phyloP scores from a whole-genome alignment of 768 basidiomycete genomes.

The Amanita thiersii region DNA sequence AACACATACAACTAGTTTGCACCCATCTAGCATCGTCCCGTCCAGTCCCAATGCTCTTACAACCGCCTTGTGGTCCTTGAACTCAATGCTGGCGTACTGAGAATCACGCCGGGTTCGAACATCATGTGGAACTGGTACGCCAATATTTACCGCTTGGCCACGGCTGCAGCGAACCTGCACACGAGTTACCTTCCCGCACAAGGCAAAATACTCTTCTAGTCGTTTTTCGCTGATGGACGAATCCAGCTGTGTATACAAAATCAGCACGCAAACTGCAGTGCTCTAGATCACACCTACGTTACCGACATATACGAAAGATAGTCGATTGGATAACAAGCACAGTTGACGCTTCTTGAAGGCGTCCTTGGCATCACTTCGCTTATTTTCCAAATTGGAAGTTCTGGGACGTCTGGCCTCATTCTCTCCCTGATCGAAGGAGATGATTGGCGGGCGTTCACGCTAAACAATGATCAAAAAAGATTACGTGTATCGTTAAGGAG shows the following conservation, averaged over 20 bases:
- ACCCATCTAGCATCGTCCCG: conserved; percentile 26
- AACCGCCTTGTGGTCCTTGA: conserved; percentile 26
- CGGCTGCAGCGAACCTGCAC: conserved; percentile 35
- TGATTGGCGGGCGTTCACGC: too few relatives aligned
- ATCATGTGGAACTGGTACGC: conserved; percentile 14
- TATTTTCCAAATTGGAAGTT: conserved; percentile 6
- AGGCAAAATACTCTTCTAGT: conserved; percentile 24
- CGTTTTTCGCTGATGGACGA: conserved; percentile 24
- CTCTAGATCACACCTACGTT: conserved; percentile 37
- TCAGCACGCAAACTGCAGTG: neutral
- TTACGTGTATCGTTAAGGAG: too few relatives aligned
- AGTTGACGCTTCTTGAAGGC: conserved; percentile 20
- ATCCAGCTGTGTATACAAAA: conserved; percentile 19
- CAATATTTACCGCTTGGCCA: conserved; percentile 25
- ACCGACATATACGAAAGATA: conserved; percentile 44
- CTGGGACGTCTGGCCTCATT: neutral
- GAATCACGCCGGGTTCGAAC: conserved; percentile 23
- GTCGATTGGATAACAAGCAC: conserved; percentile 9
- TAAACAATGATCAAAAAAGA: too few relatives aligned
- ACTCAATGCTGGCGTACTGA: conserved; percentile 47
- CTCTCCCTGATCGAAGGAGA: too few relatives aligned
- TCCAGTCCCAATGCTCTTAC: conserved; percentile 32
- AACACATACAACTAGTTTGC: conserved; percentile 31
- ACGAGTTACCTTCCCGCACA: conserved; percentile 26
- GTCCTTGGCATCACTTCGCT: conserved; percentile 10